A percentile compares a stretch with the other conserved stretches of the same genome.
phyloP scores from a whole-genome alignment of 202 grass and related monocot genomes.

The Zoysia matrella region DNA sequence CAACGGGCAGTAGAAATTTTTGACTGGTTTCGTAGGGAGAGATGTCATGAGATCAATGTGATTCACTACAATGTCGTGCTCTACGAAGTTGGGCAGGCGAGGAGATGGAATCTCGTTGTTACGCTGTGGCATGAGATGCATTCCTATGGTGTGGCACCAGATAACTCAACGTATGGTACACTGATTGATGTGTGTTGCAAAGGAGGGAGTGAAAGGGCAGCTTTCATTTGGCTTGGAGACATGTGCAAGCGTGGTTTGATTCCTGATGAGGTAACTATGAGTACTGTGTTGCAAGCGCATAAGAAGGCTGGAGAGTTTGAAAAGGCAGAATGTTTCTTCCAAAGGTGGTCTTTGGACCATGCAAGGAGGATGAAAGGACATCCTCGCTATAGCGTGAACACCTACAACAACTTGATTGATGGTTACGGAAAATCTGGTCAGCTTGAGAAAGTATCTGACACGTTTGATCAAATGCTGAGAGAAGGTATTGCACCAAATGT shows the following conservation, averaged over 20 bases:
- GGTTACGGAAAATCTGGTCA: slow-evolving; percentile 74
- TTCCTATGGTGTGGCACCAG: slow-evolving; percentile 46
- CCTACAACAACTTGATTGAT: slow-evolving; percentile 89
- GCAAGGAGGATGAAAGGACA: slow-evolving; percentile 27
- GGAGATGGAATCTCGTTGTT: slow-evolving; percentile 65
- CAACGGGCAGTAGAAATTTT: slow-evolving; percentile 70
- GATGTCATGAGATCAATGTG: slow-evolving; percentile 62
- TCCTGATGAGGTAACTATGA: slow-evolving; percentile 80
- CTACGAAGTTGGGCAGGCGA: slow-evolving; percentile 47
- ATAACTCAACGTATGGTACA: slow-evolving; percentile 73
- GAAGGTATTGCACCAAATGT: slow-evolving; percentile 64
- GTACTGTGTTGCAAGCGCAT: slow-evolving; percentile 68
- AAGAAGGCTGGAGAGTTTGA: slow-evolving; percentile 74
- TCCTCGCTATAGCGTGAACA: slow-evolving; percentile 61
- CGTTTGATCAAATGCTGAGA: slow-evolving; percentile 52
- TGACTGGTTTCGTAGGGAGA: slow-evolving; percentile 60
- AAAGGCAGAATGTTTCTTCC: slow-evolving; percentile 63
- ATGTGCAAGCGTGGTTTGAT: slow-evolving; percentile 81
- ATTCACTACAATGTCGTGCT: slow-evolving; percentile 93
- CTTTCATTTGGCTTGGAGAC: slow-evolving; percentile 72
- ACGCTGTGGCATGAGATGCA: slow-evolving; percentile 78
- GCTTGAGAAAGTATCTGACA: slow-evolving; percentile 67
- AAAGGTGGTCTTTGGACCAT: slow-evolving; percentile 52
- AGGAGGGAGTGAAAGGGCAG: slow-evolving; percentile 43
- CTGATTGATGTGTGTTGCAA: slow-evolving; percentile 81